Conservation (phyloP, 2,329 filamentous ascomycete species). For the Chaetothyriales sp. region DNA sequence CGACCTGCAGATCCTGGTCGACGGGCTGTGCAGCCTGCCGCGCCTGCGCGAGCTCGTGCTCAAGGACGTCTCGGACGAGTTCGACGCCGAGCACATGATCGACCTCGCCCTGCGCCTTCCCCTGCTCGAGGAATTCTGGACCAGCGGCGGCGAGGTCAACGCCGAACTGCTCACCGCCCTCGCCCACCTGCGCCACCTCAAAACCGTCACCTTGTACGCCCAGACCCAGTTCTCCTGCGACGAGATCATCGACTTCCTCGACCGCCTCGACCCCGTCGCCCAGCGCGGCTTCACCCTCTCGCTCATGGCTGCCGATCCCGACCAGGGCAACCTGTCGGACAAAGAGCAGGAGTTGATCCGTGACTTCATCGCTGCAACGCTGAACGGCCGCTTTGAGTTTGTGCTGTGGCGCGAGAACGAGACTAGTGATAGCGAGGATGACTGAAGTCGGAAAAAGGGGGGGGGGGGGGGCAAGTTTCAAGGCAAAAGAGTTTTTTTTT, state of each 20-base stretch:
- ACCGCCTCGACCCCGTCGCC: constrained; percentile 16
- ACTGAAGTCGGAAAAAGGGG: constrained; percentile 7
- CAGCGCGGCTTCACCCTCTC: constrained; percentile 21
- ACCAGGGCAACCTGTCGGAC: constrained; percentile 15
- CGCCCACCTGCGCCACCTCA: constrained; percentile 17
- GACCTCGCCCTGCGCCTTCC: constrained; percentile 19
- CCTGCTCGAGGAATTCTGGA: constrained; percentile 22
- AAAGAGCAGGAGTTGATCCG: constrained; percentile 20
- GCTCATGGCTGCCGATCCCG: constrained; percentile 18
- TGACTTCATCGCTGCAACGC: constrained; percentile 14
- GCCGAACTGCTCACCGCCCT: constrained; percentile 19
- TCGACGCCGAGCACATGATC: constrained; percentile 20
- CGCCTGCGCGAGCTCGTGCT: constrained; percentile 22
- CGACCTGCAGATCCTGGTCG: constrained; percentile 20
- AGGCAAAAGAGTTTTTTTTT: not conserved
- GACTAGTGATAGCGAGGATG: constrained; percentile 15
- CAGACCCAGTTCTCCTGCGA: constrained; percentile 21
- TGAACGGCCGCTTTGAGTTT: constrained; percentile 17
- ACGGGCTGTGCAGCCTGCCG: constrained; percentile 18
- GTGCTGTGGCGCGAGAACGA: constrained; percentile 15
- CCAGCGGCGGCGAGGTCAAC: constrained; percentile 21
- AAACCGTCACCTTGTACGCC: constrained; percentile 20
- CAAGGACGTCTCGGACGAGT: constrained; percentile 23
- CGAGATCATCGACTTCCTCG: constrained; percentile 22
- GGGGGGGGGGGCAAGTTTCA: too few relatives aligned